phyloP scores from a whole-genome alignment of 75 land plant genomes.

The Cryptomeria japonica region DNA sequence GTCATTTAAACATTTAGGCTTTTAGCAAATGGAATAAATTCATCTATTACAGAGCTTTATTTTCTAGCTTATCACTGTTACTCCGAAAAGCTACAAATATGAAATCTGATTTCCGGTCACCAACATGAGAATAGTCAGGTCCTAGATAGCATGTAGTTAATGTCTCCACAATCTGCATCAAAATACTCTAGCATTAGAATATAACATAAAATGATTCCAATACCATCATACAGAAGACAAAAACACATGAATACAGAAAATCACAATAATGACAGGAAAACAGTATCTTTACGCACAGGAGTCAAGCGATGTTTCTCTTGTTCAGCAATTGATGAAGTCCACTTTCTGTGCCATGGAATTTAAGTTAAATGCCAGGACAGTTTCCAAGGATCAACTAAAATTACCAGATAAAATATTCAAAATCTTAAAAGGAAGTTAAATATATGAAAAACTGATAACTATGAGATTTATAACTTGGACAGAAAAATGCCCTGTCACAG shows the following conservation, averaged over 20 bases:
- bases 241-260: not conserved
- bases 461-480: not conserved
- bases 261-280: not conserved
- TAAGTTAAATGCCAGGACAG: not conserved
- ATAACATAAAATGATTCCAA: not conserved
- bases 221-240: not conserved
- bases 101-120: not conserved
- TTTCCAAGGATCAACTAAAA: not conserved
- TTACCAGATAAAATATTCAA: not conserved
- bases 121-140: slow-evolving; percentile 76
- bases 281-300: slow-evolving; percentile 60
- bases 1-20: not conserved
- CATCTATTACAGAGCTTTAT: not conserved
- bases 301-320: slow-evolving; percentile 84
- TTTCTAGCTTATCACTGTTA: not conserved
- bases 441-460: not conserved
- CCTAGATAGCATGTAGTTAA: slow-evolving; percentile 80
- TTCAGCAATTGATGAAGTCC: slow-evolving; percentile 80
- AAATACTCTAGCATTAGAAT: not conserved
- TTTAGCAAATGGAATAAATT: not conserved
- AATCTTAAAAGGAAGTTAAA: not conserved
- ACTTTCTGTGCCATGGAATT: slow-evolving; percentile 55
- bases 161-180: slow-evolving; percentile 75
- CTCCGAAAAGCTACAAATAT: not conserved
- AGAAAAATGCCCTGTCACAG: not conserved